Evolutionary conservation across 2,329 filamentous ascomycete species (phyloP).

Genomic region (Fusarium guadeloupense): DNA sequence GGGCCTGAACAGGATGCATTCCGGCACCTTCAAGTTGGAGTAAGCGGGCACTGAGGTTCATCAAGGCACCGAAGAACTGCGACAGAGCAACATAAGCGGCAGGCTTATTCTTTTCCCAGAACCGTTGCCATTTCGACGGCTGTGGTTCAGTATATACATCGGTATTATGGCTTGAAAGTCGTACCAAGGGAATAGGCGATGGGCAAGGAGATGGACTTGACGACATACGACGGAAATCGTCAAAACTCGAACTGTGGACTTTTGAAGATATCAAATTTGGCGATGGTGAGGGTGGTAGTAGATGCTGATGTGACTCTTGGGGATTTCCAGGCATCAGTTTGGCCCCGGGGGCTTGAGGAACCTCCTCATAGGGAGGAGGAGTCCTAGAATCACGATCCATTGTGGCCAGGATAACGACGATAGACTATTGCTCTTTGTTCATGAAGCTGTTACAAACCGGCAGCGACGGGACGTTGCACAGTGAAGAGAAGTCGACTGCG

Average conservation of each 20-base stretch:
- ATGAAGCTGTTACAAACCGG: slow-evolving; percentile 2
- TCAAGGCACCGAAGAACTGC: slow-evolving; percentile 83
- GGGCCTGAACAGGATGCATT: slow-evolving; percentile 85
- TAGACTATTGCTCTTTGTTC: neutral
- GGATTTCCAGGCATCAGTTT: slow-evolving; percentile 25
- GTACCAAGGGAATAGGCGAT: slow-evolving; percentile 34
- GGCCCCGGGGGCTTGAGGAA: slow-evolving; percentile 13
- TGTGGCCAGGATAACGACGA: neutral
- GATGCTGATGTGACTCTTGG: slow-evolving; percentile 21
- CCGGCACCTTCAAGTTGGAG: slow-evolving; percentile 76
- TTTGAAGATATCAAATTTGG: slow-evolving; percentile 25
- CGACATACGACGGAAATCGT: slow-evolving; percentile 38
- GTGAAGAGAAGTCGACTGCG: neutral
- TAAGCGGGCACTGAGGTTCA: slow-evolving; percentile 84
- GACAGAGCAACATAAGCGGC: slow-evolving; percentile 76
- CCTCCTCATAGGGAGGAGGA: slow-evolving; percentile 33
- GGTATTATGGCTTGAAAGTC: slow-evolving; percentile 7
- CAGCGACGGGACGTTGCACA: slow-evolving; percentile 1
- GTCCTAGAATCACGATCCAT: slow-evolving; percentile 30
- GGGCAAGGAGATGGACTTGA: slow-evolving; percentile 38
- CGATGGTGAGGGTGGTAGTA: slow-evolving; percentile 25
- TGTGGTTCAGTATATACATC: slow-evolving; percentile 13
- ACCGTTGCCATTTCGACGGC: slow-evolving; percentile 42
- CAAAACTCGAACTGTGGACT: slow-evolving; percentile 21
- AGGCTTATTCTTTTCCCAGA: slow-evolving; percentile 75